Percentiles rank a stretch among this genome's conserved stretches.
These are phyloP conservation scores for Tetrapisispora arboricola DNA, from an alignment of 805 yeast species.

Conservation along the genomic window DNA sequence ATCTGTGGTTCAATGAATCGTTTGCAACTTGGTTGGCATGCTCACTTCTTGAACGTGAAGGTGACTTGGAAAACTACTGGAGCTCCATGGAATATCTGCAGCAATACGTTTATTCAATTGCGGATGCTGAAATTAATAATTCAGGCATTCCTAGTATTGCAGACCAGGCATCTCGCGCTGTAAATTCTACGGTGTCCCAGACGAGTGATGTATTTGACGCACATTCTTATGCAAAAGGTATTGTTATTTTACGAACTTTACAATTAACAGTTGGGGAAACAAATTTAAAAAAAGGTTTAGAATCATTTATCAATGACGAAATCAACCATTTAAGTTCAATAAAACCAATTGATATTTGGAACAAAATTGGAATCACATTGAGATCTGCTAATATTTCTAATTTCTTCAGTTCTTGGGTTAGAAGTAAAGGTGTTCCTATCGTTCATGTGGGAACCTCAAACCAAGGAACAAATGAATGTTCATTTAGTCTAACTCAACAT, in stretches of 20 bases:
- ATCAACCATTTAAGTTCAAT: conserved; percentile 11
- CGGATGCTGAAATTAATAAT: conserved; percentile 11
- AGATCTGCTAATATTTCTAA: conserved; percentile 21
- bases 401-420: conserved; percentile 43
- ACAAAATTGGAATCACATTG: conserved; percentile 13
- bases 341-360: conserved; percentile 27
- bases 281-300: conserved; percentile 14
- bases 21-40: conserved; percentile 69
- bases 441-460: conserved; percentile 28
- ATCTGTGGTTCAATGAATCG: conserved; percentile 67
- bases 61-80: conserved; percentile 17
- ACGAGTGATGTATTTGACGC: conserved; percentile 26
- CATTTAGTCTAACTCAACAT: conserved; percentile 32
- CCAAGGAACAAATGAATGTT: conserved; percentile 1
- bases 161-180: not conserved
- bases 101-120: conserved; percentile 11
- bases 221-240: conserved; percentile 27
- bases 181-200: conserved; percentile 1
- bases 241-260: conserved; percentile 22
- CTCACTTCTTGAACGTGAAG: conserved; percentile 30
- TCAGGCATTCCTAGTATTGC: conserved; percentile 2
- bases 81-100: conserved; percentile 14
- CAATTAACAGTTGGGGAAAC: conserved; percentile 17
- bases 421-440: conserved; percentile 50
- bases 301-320: conserved; percentile 10